Conservation (phyloP, 805 yeast species). For the Saccharomyces kudriavzevii region DNA sequence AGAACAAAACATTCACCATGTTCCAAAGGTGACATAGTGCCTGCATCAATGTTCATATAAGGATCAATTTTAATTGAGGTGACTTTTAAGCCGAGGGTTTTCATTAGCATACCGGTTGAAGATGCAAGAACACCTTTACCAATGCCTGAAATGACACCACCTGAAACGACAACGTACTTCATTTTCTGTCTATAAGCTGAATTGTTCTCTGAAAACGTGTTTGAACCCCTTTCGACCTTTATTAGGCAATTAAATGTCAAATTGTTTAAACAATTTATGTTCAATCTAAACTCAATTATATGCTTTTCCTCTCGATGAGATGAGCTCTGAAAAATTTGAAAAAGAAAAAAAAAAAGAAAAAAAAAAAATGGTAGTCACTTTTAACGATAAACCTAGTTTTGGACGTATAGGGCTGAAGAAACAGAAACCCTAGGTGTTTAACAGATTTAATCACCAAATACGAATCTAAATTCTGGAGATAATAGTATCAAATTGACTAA, state of each 20-base stretch:
- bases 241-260: background rate
- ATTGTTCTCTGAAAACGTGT: background rate
- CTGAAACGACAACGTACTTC: conserved; percentile 99
- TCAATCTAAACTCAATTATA: background rate
- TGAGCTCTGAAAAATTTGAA: background rate
- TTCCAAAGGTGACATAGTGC: conserved; percentile 98
- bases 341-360: background rate
- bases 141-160: conserved; percentile 98
- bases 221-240: background rate
- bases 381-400: background rate
- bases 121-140: conserved; percentile 98
- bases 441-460: background rate
- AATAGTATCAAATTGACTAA: background rate
- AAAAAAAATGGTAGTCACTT: background rate
- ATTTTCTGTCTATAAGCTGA: conserved; percentile 33
- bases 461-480: background rate
- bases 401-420: background rate
- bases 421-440: background rate
- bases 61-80: conserved; percentile 98
- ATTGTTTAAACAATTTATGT: background rate
- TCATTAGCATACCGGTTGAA: conserved; percentile 89
- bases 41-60: conserved; percentile 98
- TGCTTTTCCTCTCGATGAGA: background rate
- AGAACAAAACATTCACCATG: conserved; percentile 98
- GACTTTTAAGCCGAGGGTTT: conserved; percentile 88